Percentiles rank a stretch among this genome's conserved stretches.
phyloP scores from a whole-genome alignment of 257 asterid genomes.

The Handroanthus guayacan region DNA sequence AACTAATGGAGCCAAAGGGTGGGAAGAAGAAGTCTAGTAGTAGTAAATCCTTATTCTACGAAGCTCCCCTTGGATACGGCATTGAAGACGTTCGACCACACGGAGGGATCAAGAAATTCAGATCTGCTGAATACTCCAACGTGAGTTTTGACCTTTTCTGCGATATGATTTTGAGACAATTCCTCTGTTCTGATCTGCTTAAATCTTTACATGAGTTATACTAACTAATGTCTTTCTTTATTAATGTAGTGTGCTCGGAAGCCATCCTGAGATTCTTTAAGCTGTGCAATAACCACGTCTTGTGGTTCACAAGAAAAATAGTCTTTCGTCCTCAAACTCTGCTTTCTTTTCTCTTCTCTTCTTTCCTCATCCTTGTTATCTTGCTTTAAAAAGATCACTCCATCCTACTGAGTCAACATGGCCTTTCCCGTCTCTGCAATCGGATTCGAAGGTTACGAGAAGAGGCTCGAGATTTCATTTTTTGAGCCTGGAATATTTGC shows the following conservation, averaged over 20 bases:
- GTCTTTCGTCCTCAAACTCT: conserved; percentile 28
- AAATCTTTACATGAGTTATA: background rate
- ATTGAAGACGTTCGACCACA: conserved; percentile 74
- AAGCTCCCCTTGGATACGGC: conserved; percentile 67
- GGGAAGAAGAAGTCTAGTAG: conserved; percentile 61
- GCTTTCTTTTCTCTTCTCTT: background rate
- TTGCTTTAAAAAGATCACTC: conserved; percentile 18
- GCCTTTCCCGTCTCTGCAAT: conserved; percentile 43
- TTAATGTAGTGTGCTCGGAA: conserved; percentile 47
- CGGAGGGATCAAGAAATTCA: conserved; percentile 71
- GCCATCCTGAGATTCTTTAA: conserved; percentile 44
- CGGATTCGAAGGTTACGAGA: conserved; percentile 59
- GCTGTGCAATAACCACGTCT: conserved; percentile 32
- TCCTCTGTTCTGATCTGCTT: background rate
- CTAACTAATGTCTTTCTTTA: conserved; percentile 9
- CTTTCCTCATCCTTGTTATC: conserved; percentile 28
- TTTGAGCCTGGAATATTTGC: conserved; percentile 34
- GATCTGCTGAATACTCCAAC: conserved; percentile 78
- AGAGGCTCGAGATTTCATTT: conserved; percentile 57
- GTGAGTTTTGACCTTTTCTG: conserved; percentile 36
- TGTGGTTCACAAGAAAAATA: conserved; percentile 31
- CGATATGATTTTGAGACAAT: background rate
- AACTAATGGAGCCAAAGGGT: conserved; percentile 51
- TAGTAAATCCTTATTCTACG: conserved; percentile 54
- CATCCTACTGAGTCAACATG: conserved; percentile 14